phyloP scores from a whole-genome alignment of 2,329 filamentous ascomycete genomes.

The Lachnellula hyalina region DNA sequence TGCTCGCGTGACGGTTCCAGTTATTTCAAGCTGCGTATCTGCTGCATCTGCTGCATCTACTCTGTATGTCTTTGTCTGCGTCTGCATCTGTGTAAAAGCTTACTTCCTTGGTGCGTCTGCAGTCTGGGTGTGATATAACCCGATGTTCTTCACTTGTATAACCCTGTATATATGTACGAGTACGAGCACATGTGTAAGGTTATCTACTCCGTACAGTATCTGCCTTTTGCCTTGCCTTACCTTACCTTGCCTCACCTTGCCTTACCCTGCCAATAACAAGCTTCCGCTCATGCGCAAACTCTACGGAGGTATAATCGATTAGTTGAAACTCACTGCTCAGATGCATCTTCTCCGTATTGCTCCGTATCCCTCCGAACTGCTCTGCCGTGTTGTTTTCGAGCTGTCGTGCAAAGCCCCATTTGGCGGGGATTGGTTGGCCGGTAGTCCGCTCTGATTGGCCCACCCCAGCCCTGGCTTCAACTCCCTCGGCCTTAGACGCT shows the following conservation, averaged over 20 bases:
- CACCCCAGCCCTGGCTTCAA: background rate
- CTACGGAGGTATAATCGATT: background rate
- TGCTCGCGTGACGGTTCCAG: slow-evolving; percentile 7
- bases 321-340: background rate
- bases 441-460: background rate
- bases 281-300: slow-evolving; percentile 3
- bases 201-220: no score
- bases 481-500: slow-evolving; percentile 1
- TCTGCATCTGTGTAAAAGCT: no score
- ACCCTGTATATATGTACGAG: no score
- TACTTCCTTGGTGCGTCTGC: background rate
- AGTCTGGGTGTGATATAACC: background rate
- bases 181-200: no score
- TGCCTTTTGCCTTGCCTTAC: no score
- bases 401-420: slow-evolving; percentile 4
- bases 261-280: background rate
- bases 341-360: slow-evolving; percentile 1
- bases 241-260: background rate
- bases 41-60: no score
- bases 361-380: slow-evolving; percentile 17
- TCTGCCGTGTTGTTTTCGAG: slow-evolving; percentile 21
- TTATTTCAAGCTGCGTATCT: no score
- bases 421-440: slow-evolving; percentile 2
- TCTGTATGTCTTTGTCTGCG: no score
- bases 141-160: background rate